Base-by-base conservation (phyloP, 352 stramenopile genomes). In the Elongisporangium undulatum region DNA sequence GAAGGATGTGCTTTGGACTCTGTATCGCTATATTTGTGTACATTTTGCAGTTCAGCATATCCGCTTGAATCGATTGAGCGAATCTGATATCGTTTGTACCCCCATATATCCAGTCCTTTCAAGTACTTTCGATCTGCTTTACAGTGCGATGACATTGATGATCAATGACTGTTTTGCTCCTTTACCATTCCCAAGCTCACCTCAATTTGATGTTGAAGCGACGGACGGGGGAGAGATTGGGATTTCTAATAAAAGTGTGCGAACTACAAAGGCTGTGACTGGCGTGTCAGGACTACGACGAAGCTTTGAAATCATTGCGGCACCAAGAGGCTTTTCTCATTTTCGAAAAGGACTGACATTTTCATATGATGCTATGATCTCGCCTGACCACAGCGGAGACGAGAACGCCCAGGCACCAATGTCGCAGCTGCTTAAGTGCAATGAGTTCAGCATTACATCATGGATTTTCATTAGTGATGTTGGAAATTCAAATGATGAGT, bases 391-490 rank as follows among this genome's bases (percentile, higher is more conserved):
- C 2, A 26, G 23, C 23, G 5, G 23, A 26, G 23, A 26, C 23
- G 23, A 26, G 2, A 26, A 26, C 23, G 19, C 12, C 0, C 49
- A 29, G 21, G 58, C 58, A 1, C 20, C 72, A 0, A 88, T 92
- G 81, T 82, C 77, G 7, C 75, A 79, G 6, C 62, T 88, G 1
- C 17, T 69, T 4, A 92, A 95, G 23, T 51, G 82, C 2, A 87
- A 77, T 29, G 89, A 96, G 49, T 97, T 96, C 56, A 96, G 84
- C 51, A 79, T 97, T 20, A 94, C 80, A 7, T 90, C 77, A 9
- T 98, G 92, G 92, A 45, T 97, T 1, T 92, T 77, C 52, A 59
- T 94, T 5, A 75, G 75, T n/a, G 60, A 41, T 41, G 49, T 51
- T 20, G 0, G 45, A 17, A 2, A 26, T 16, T 1, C 23, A 5